Percentiles rank a stretch among this genome's conserved stretches.
phyloP scores from a whole-genome alignment of 2,329 filamentous ascomycete species.

The Colletotrichum chlorophyti region DNA sequence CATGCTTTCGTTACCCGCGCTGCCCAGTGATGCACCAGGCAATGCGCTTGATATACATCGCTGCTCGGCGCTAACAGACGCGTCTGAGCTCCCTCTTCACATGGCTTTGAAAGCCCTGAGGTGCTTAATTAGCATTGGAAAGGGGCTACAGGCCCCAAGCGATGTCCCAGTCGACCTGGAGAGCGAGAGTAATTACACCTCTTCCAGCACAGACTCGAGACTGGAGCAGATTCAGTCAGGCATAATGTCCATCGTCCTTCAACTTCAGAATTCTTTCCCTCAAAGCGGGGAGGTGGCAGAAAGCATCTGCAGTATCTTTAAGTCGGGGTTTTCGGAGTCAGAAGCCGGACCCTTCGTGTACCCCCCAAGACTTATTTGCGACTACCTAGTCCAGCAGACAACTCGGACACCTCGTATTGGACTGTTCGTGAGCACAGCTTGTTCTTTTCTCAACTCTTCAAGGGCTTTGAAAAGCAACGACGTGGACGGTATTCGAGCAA shows the following conservation, averaged over 20 bases:
- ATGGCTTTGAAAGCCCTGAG: conserved; percentile 64
- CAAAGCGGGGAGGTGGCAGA: conserved; percentile 73
- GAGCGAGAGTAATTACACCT: conserved; percentile 42
- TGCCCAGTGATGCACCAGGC: background rate
- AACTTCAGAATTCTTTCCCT: conserved; percentile 60
- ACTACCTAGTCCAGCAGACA: conserved; percentile 67
- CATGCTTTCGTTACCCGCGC: conserved; percentile 34
- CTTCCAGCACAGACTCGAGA: conserved; percentile 28
- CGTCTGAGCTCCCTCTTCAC: conserved; percentile 53
- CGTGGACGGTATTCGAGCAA: conserved; percentile 55
- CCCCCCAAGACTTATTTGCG: conserved; percentile 67
- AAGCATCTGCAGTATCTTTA: conserved; percentile 73
- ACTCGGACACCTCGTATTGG: conserved; percentile 71
- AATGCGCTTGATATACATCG: conserved; percentile 2
- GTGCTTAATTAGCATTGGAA: conserved; percentile 74
- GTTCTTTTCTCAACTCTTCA: conserved; percentile 71
- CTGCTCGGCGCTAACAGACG: conserved; percentile 7
- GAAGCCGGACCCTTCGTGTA: conserved; percentile 81
- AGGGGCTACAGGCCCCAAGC: conserved; percentile 72
- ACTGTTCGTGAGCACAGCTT: conserved; percentile 73
- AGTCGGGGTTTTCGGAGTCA: conserved; percentile 77
- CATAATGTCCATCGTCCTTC: conserved; percentile 54
- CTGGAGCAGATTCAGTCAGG: conserved; percentile 48
- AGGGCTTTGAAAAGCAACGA: conserved; percentile 50
- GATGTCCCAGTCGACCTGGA: conserved; percentile 75